Conservation (phyloP, 257 asterid species). For the Solanum lycopersicoides region DNA sequence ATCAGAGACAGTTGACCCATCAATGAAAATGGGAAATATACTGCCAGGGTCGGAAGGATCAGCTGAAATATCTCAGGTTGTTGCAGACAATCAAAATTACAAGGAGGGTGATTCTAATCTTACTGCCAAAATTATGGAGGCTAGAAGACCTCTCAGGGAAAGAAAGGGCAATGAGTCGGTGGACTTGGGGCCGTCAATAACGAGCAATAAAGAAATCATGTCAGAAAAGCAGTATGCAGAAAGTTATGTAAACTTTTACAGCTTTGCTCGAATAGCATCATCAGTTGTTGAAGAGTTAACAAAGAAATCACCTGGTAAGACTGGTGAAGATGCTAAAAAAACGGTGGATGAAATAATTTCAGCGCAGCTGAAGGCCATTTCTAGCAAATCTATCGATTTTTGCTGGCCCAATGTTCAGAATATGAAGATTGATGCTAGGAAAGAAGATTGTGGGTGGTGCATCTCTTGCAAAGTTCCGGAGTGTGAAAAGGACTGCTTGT, state of each 20-base stretch:
- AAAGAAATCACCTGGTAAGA: slow-evolving; percentile 39
- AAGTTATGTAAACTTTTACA: slow-evolving; percentile 57
- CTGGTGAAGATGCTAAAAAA: slow-evolving; percentile 29
- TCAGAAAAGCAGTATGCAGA: slow-evolving; percentile 16
- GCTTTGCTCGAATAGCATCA: slow-evolving; percentile 63
- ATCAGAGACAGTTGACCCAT: slow-evolving; percentile 30
- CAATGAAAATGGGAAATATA: slow-evolving; percentile 31
- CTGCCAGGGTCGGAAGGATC: slow-evolving; percentile 72
- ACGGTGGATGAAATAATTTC: slow-evolving; percentile 53
- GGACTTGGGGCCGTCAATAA: slow-evolving; percentile 6
- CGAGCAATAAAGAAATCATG: slow-evolving; percentile 3
- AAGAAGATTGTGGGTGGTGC: slow-evolving; percentile 97
- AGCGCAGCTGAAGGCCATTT: slow-evolving; percentile 61
- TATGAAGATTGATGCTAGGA: slow-evolving; percentile 24
- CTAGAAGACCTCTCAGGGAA: slow-evolving; percentile 15
- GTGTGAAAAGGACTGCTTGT: slow-evolving; percentile 63
- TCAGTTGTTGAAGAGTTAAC: slow-evolving; percentile 39
- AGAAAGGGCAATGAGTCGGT: slow-evolving; percentile 16
- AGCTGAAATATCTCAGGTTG: slow-evolving; percentile 53
- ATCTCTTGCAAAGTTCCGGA: slow-evolving; percentile 64
- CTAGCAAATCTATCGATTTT: slow-evolving; percentile 44
- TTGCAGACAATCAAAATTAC: slow-evolving; percentile 15
- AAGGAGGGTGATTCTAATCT: slow-evolving; percentile 21
- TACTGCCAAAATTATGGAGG: slow-evolving; percentile 18
- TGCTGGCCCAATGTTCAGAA: slow-evolving; percentile 54